Evolutionary conservation across 495 filamentous ascomycete genomes (phyloP).

Genomic region (Aspergillus ellipticus): DNA sequence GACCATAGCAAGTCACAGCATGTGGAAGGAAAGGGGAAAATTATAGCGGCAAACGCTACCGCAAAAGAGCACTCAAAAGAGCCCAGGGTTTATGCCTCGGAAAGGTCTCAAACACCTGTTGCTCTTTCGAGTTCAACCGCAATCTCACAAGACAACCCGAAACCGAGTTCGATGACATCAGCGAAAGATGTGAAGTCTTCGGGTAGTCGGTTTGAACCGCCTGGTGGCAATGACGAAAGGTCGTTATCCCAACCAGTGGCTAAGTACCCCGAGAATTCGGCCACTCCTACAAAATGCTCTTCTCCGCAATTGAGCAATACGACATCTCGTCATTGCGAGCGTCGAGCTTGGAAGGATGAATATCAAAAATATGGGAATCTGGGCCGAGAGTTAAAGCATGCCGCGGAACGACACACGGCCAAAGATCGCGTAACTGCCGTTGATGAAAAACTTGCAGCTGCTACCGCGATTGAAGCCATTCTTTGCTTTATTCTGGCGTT

Average conservation of each 20-base stretch:
- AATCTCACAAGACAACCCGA: slow-evolving; percentile 25
- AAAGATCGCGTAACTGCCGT: slow-evolving; percentile 24
- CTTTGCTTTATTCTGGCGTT: slow-evolving; percentile 50
- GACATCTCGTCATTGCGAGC: slow-evolving; percentile 32
- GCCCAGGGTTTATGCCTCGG: slow-evolving; percentile 14
- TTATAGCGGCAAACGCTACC: slow-evolving; percentile 9
- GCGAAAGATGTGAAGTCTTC: slow-evolving; percentile 28
- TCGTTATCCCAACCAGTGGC: slow-evolving; percentile 23
- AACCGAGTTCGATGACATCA: slow-evolving; percentile 25
- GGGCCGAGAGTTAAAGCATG: slow-evolving; percentile 49
- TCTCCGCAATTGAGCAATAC: slow-evolving; percentile 25
- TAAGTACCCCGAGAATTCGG: slow-evolving; percentile 27
- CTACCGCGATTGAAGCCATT: slow-evolving; percentile 45
- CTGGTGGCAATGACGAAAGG: slow-evolving; percentile 29
- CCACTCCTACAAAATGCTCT: slow-evolving; percentile 22
- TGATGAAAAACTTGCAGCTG: slow-evolving; percentile 41
- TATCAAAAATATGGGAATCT: slow-evolving; percentile 38
- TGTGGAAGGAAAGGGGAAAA: slow-evolving; percentile 20
- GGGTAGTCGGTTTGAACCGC: slow-evolving; percentile 20
- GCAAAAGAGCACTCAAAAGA: slow-evolving; percentile 19
- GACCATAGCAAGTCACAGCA: slow-evolving; percentile 9
- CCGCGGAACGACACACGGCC: slow-evolving; percentile 36
- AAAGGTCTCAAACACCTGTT: slow-evolving; percentile 28
- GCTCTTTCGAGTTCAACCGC: slow-evolving; percentile 7
- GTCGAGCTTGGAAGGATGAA: slow-evolving; percentile 44